A percentile compares a stretch with the other conserved stretches of the same genome.
phyloP scores from a whole-genome alignment of 306 rosid species.

The Dalbergia cochinchinensis region DNA sequence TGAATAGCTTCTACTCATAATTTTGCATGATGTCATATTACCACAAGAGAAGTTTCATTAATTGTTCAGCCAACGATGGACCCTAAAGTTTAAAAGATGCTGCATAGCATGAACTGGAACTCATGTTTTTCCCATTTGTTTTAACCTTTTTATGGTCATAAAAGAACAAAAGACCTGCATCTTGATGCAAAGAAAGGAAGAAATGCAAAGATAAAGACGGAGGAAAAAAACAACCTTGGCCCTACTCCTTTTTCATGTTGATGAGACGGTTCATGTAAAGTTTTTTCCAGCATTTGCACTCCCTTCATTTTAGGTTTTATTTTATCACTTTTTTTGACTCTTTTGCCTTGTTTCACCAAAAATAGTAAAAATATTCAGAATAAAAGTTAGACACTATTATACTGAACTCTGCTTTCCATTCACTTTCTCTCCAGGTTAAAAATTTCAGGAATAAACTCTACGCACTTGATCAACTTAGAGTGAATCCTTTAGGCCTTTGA shows the following conservation, averaged over 20 bases:
- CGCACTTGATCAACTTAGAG: constrained; percentile 32
- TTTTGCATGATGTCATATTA: constrained; percentile 50
- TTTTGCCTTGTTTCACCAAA: constrained; percentile 42
- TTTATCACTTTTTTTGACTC: background rate
- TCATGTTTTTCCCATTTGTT: constrained; percentile 43
- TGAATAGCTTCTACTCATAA: background rate
- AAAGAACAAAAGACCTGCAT: constrained; percentile 51
- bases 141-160: constrained; percentile 45
- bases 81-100: constrained; percentile 38
- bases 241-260: constrained; percentile 44
- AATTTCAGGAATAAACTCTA: constrained; percentile 12
- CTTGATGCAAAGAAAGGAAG: constrained; percentile 40
- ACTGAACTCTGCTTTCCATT: constrained; percentile 29
- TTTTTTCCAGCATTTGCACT: constrained; percentile 26
- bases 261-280: constrained; percentile 55
- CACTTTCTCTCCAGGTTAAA: constrained; percentile 28
- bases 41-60: constrained; percentile 43
- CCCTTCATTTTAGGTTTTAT: constrained; percentile 17
- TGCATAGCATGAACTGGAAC: constrained; percentile 43
- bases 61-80: constrained; percentile 42
- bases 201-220: background rate
- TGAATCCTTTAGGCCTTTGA: constrained; percentile 26
- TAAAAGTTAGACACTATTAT: constrained; percentile 33
- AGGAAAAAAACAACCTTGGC: background rate
- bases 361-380: constrained; percentile 36